A percentile compares a stretch with the other conserved stretches of the same genome.
Evolutionary conservation across 2,329 filamentous ascomycete species (phyloP).

Genomic region (Xylariaceae sp.): DNA sequence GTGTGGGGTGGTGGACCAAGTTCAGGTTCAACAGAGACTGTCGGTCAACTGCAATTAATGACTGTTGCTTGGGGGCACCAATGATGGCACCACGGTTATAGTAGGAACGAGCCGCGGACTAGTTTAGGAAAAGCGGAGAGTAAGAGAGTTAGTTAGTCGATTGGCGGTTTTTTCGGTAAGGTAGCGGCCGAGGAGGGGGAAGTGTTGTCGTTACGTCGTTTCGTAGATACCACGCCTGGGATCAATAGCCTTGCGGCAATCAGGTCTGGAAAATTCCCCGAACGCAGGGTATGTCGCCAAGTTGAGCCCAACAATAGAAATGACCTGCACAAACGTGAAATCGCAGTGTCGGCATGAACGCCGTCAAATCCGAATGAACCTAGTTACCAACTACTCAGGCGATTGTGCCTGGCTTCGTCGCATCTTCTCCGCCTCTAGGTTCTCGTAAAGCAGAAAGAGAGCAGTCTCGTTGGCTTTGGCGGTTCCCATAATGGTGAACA

Average conservation of each 20-base stretch:
- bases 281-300: slow-evolving; percentile 44
- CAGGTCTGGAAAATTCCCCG: slow-evolving; percentile 53
- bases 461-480: slow-evolving; percentile 92
- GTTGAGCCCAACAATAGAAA: slow-evolving; percentile 45
- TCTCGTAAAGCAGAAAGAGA: slow-evolving; percentile 94
- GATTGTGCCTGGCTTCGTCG: slow-evolving; percentile 76
- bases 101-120: slow-evolving; percentile 19
- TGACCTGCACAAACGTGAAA: slow-evolving; percentile 32
- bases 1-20: too few species aligned
- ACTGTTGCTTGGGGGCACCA: neutral
- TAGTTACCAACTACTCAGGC: slow-evolving; percentile 41
- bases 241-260: slow-evolving; percentile 57
- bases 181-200: slow-evolving; percentile 20
- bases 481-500: slow-evolving; percentile 99
- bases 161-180: slow-evolving; percentile 22
- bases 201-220: slow-evolving; percentile 40
- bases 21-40: too few species aligned
- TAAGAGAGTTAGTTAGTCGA: slow-evolving; percentile 23
- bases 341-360: slow-evolving; percentile 26
- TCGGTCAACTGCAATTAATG: too few species aligned
- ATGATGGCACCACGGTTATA: slow-evolving; percentile 18
- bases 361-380: slow-evolving; percentile 19
- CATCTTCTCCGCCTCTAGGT: slow-evolving; percentile 98
- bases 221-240: slow-evolving; percentile 41
- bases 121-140: slow-evolving; percentile 28